phyloP scores from a whole-genome alignment of 305 asterid species.

The Fraxinus albicans region DNA sequence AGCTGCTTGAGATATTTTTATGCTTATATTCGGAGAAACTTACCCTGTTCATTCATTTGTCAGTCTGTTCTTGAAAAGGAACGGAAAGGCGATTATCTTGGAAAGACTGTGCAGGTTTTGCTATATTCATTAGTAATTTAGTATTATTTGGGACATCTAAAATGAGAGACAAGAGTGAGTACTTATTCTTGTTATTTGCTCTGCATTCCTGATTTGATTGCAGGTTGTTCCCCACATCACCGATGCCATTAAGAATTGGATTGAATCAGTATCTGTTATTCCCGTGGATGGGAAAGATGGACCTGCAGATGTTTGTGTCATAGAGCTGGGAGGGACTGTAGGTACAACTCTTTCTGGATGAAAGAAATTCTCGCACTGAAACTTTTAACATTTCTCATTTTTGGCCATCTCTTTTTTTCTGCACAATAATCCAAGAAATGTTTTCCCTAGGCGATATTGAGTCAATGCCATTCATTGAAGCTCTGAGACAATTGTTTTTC shows the following conservation, averaged over 20 bases:
- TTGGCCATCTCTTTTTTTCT: not conserved
- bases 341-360: constrained; percentile 44
- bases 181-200: constrained; percentile 16
- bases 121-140: constrained; percentile 7
- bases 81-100: constrained; percentile 72
- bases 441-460: constrained; percentile 73
- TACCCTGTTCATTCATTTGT: constrained; percentile 26
- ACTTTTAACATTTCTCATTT: not conserved
- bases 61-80: constrained; percentile 86
- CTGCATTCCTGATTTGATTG: constrained; percentile 17
- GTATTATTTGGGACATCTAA: constrained; percentile 7
- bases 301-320: constrained; percentile 95
- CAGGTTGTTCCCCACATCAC: constrained; percentile 95
- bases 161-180: not conserved
- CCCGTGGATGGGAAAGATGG: constrained; percentile 93
- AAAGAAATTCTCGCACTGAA: not conserved
- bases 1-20: constrained; percentile 2
- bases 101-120: constrained; percentile 88
- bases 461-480: constrained; percentile 83
- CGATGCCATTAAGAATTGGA: constrained; percentile 87
- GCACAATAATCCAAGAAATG: constrained; percentile 9
- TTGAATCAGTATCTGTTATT: constrained; percentile 69
- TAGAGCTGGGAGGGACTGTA: constrained; percentile 96
- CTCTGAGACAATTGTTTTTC: constrained; percentile 77
- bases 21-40: constrained; percentile 20